A percentile compares a stretch with the other conserved stretches of the same genome.
phyloP scores from a whole-genome alignment of 2,329 filamentous ascomycete species.

The Thielaviopsis ethacetica region DNA sequence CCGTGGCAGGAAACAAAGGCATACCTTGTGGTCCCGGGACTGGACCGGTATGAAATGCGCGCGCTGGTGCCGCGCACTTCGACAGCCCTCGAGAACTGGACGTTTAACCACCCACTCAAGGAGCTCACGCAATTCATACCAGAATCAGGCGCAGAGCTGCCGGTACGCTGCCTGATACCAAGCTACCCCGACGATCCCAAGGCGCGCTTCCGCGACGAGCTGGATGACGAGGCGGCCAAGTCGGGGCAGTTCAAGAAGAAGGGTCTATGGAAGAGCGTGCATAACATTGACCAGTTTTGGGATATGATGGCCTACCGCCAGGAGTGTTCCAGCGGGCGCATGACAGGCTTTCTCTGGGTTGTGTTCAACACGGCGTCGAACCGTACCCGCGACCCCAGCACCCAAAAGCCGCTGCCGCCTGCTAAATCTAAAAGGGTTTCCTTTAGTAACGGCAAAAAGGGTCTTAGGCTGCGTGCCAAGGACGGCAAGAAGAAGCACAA shows the following conservation, averaged over 20 bases:
- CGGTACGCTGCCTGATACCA: conserved; percentile 72
- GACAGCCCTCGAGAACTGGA: conserved; percentile 37
- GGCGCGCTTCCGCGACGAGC: conserved; percentile 68
- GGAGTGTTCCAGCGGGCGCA: conserved; percentile 80
- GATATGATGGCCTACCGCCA: conserved; percentile 95
- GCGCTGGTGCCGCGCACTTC: conserved; percentile 51
- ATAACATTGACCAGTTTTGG: conserved; percentile 84
- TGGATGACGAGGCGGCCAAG: conserved; percentile 66
- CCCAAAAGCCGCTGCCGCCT: neutral
- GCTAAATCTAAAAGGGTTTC: neutral
- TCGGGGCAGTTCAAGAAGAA: conserved; percentile 34
- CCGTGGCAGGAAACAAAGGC: conserved; percentile 42
- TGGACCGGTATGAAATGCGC: conserved; percentile 66
- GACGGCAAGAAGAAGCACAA: conserved; percentile 25
- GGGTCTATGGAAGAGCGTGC: conserved; percentile 70
- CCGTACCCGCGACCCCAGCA: conserved; percentile 6
- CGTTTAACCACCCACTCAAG: conserved; percentile 56
- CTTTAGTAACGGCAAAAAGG: neutral
- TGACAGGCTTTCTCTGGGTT: conserved; percentile 92
- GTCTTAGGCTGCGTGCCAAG: conserved; percentile 13
- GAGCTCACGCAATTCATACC: conserved; percentile 44
- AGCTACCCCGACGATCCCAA: conserved; percentile 94
- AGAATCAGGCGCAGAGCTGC: conserved; percentile 39
- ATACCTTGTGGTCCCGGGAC: conserved; percentile 75
- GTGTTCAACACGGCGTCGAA: conserved; percentile 47